Percentiles rank a stretch among this genome's conserved stretches.
phyloP scores from a whole-genome alignment of 2,329 filamentous ascomycete species.

The Pseudogymnoascus sp. region DNA sequence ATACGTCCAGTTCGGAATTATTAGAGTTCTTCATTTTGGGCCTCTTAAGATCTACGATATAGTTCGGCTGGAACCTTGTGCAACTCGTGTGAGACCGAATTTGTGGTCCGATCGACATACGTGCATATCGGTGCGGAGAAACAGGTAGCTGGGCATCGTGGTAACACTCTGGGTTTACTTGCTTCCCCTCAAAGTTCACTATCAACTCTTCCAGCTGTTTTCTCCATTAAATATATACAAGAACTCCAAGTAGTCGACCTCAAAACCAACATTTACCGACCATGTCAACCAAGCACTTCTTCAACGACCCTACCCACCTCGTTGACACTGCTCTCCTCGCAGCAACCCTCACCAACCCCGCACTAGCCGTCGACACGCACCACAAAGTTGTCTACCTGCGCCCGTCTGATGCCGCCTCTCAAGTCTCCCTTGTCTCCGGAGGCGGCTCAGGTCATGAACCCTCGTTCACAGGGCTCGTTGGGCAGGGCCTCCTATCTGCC shows the following conservation, averaged over 20 bases:
- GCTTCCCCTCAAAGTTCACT: neutral
- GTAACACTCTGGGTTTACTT: neutral
- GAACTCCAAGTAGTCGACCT: neutral
- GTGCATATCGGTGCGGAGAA: neutral
- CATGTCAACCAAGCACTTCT: constrained; percentile 71
- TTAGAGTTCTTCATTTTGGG: neutral
- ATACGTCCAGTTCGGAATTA: neutral
- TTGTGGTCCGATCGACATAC: neutral
- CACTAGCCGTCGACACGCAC: constrained; percentile 63
- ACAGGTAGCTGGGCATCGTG: neutral
- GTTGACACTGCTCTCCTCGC: constrained; percentile 69
- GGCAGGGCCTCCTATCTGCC: constrained; percentile 68
- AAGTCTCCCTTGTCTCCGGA: constrained; percentile 78
- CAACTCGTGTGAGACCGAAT: neutral
- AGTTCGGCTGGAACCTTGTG: neutral
- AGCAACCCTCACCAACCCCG: constrained; percentile 76
- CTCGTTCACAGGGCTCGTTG: constrained; percentile 78
- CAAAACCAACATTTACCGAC: constrained; percentile 9
- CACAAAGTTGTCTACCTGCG: constrained; percentile 81
- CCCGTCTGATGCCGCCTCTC: constrained; percentile 40
- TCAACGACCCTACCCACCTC: constrained; percentile 72
- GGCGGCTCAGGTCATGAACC: constrained; percentile 89
- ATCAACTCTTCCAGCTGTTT: neutral
- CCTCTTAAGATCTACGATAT: neutral
- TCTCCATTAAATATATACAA: neutral